Evolutionary conservation across 768 basidiomycete genomes (phyloP).

Genomic region (Mycena sanguinolenta): DNA sequence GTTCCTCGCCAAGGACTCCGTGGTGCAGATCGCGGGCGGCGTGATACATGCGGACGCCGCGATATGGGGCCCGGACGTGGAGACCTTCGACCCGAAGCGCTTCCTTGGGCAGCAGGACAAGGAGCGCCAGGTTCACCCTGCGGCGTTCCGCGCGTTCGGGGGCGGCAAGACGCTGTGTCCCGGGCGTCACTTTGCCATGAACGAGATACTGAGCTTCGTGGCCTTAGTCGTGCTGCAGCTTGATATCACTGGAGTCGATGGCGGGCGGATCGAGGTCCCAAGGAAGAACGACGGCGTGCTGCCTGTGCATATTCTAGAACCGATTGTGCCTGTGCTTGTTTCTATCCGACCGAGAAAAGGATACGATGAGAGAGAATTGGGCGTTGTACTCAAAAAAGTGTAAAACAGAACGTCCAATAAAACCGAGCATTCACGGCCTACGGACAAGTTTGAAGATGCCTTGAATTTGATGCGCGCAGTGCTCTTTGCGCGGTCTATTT

Average conservation of each 20-base stretch:
- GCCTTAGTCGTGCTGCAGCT: constrained; percentile 32
- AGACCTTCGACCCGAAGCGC: constrained; percentile 25
- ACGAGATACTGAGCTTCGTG: constrained; percentile 30
- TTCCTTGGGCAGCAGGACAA: constrained; percentile 21
- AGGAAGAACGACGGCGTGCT: constrained; percentile 27
- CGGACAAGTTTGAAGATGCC: too few relatives aligned
- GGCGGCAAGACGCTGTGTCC: constrained; percentile 37
- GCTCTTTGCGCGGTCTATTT: too few relatives aligned
- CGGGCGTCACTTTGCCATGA: constrained; percentile 33
- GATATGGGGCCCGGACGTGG: constrained; percentile 31
- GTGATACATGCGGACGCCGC: constrained; percentile 30
- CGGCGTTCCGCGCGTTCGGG: constrained; percentile 35
- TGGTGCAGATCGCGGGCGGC: constrained; percentile 35
- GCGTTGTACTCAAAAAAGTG: constrained; percentile 9
- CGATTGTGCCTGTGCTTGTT: constrained; percentile 6
- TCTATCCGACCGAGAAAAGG: background rate
- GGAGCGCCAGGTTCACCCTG: constrained; percentile 30
- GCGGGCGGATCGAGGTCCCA: constrained; percentile 17
- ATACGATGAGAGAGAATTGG: background rate
- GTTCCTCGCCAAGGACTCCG: constrained; percentile 19
- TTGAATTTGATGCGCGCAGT: too few relatives aligned
- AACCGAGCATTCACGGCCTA: background rate
- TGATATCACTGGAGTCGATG: constrained; percentile 13
- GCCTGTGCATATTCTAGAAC: constrained; percentile 33
- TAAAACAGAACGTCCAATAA: background rate